Base-by-base conservation (phyloP, 257 asterid species). In the Phtheirospermum japonicum region DNA sequence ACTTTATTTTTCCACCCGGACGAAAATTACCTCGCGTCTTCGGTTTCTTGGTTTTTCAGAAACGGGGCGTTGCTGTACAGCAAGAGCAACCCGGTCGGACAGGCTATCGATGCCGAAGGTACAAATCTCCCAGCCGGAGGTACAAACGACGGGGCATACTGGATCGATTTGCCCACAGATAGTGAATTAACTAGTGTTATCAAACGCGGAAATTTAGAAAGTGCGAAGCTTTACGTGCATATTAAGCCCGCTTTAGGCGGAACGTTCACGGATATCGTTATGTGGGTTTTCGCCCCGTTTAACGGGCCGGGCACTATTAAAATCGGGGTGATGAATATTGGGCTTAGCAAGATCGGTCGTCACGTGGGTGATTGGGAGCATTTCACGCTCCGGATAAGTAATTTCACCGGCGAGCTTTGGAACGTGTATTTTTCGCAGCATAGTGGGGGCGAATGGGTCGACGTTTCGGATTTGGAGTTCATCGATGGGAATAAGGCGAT, bases 351-450 rank as follows among this genome's bases (percentile, higher is more conserved):
- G 71, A 73, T 89, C 11, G 99, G 99, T 20, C 91, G 77, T 75
- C 99, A 92, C 71, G 91, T 89, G 16, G 95, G 97, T 10, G 99
- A 92, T 37, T 92, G 99, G 99, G 99, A 92, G 73, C 99, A 92
- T 66, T 83, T 86, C 72, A 89, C 99, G 40, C 88, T 92, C 63
- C 81, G 96, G 61, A 64, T 92, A n/a, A 83, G 89, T 74, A 92
- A 92, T 75, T 92, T 80, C 82, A 78, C 87, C 0, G 97, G 97
- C 23, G 99, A 89, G 80, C 89, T 92, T 9, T 83, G 90, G 90
- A 76, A 91, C 46, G 61, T 89, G 57, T 92, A 89, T 73, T 92
- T 85, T 71, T 92, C 99, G 0, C 99, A 92, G 77, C 97, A 89
- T 64, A 92, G 99, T 66, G 99, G 97, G 9, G 97, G 99, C 2